These are phyloP conservation scores for Cicer cuneatum DNA, from an alignment of 306 rosid genomes.

Conservation along the genomic window DNA sequence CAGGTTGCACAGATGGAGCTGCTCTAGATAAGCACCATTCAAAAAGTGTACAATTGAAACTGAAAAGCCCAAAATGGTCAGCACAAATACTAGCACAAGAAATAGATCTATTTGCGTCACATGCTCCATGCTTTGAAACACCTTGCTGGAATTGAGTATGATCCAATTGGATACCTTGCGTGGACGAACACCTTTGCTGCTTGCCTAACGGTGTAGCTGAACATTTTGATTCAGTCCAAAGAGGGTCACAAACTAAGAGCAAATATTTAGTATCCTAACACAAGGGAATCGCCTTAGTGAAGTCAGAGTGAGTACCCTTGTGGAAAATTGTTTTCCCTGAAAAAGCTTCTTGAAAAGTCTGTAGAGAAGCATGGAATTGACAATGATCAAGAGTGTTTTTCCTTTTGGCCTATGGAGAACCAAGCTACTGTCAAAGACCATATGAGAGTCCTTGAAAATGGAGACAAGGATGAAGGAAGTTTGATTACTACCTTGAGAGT, in stretches of 20 bases:
- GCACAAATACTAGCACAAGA: constrained; percentile 50
- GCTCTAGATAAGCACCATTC: constrained; percentile 41
- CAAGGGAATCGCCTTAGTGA: not conserved
- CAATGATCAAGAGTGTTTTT: constrained; percentile 5
- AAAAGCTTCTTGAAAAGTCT: not conserved
- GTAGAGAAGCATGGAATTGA: constrained; percentile 8
- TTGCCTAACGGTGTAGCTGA: constrained; percentile 34
- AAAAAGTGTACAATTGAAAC: constrained; percentile 44
- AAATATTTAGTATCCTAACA: constrained; percentile 1
- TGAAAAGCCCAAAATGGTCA: constrained; percentile 37
- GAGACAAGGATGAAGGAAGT: constrained; percentile 42
- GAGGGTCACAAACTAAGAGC: constrained; percentile 43
- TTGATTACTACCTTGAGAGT: constrained; percentile 50
- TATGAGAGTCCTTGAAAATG: constrained; percentile 39
- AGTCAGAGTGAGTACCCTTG: constrained; percentile 2
- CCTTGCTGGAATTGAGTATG: constrained; percentile 77
- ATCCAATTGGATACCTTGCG: constrained; percentile 47
- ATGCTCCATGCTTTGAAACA: constrained; percentile 79
- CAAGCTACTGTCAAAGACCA: constrained; percentile 26
- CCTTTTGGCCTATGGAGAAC: not conserved
- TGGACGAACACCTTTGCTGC: constrained; percentile 40
- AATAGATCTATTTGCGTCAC: constrained; percentile 61
- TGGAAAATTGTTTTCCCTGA: not conserved
- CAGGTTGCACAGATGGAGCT: constrained; percentile 39
- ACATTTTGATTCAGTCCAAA: constrained; percentile 37